Evolutionary conservation across 148 eudicot genomes (phyloP).

Genomic region (Mesembryanthemum crystallinum): DNA sequence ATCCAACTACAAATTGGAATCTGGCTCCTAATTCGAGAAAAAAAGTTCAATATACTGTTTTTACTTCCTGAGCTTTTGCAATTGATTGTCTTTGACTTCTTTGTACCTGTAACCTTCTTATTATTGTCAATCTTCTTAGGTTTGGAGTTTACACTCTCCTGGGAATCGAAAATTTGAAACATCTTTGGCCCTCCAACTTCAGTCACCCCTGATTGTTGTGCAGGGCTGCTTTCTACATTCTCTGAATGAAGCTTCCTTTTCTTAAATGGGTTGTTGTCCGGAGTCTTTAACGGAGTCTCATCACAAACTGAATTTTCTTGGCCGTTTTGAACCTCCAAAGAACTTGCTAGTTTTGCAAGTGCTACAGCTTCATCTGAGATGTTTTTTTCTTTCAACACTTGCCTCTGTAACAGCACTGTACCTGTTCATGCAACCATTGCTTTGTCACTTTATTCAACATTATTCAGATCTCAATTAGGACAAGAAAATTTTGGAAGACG

Average conservation of each 20-base stretch:
- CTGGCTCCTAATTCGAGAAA: conserved; percentile 24
- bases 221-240: conserved; percentile 28
- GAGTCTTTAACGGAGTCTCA: conserved; percentile 28
- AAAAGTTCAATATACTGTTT: conserved; percentile 51
- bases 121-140: conserved; percentile 2
- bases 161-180: conserved; percentile 35
- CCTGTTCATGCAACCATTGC: not conserved
- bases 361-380: conserved; percentile 39
- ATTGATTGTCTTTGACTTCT: conserved; percentile 23
- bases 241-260: conserved; percentile 35
- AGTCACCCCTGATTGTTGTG: conserved; percentile 38
- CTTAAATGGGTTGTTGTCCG: conserved; percentile 57
- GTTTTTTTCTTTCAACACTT: conserved; percentile 33
- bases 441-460: not conserved
- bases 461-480: not conserved
- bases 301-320: conserved; percentile 26
- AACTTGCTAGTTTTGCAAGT: conserved; percentile 38
- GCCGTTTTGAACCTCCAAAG: conserved; percentile 16
- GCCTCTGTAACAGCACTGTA: conserved; percentile 27
- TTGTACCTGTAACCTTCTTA: conserved; percentile 18
- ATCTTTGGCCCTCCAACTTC: conserved; percentile 30
- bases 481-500: not conserved
- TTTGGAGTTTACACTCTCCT: conserved; percentile 48
- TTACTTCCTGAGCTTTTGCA: conserved; percentile 22
- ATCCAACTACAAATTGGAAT: not conserved